Evolutionary conservation across 345 rosid genomes (phyloP).

Genomic region (Brassica napus): Da-Ae NC_063440.1:13949001-13949500

Average conservation of each 20-base stretch:
- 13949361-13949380: slow-evolving; percentile 73
- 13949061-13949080: slow-evolving; percentile 73
- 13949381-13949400: slow-evolving; percentile 79
- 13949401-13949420: slow-evolving; percentile 76
- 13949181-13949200: not conserved
- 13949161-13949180: not conserved
- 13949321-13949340: slow-evolving; percentile 39
- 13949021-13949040: slow-evolving; percentile 73
- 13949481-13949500: not conserved
- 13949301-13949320: slow-evolving; percentile 53
- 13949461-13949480: not conserved
- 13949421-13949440: slow-evolving; percentile 47
- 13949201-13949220: slow-evolving; percentile 74
- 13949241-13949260: slow-evolving; percentile 60
- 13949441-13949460: slow-evolving; percentile 2
- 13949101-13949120: slow-evolving; percentile 4
- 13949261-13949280: slow-evolving; percentile 75
- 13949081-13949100: slow-evolving; percentile 62
- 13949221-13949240: slow-evolving; percentile 75
- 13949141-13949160: slow-evolving; percentile 7
- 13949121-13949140: not conserved
- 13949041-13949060: slow-evolving; percentile 80
- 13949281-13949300: slow-evolving; percentile 62
- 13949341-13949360: slow-evolving; percentile 66
- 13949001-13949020: not conserved